These are phyloP conservation scores for Millerago galiae DNA, from an alignment of 805 yeast genomes.

Conservation along the genomic window DNA sequence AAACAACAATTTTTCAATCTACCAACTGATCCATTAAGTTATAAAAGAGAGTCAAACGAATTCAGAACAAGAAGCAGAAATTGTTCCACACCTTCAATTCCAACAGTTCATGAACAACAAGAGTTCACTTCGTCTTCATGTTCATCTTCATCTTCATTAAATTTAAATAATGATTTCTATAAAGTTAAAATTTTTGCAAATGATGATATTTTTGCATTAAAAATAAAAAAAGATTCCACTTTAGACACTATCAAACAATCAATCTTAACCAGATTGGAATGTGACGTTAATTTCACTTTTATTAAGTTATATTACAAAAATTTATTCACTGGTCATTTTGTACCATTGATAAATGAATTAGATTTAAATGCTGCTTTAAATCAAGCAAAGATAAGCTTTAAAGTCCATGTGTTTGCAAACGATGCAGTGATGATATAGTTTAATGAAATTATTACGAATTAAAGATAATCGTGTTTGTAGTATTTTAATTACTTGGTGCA, in stretches of 20 bases:
- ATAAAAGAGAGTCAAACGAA: not conserved
- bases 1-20: not conserved
- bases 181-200: conserved; percentile 20
- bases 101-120: not conserved
- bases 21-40: conserved; percentile 3
- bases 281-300: conserved; percentile 7
- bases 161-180: conserved; percentile 1
- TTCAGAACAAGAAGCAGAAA: conserved; percentile 5
- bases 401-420: conserved; percentile 8
- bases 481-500: conserved; percentile 9
- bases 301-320: conserved; percentile 18
- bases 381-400: conserved; percentile 11
- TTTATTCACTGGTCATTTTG: conserved; percentile 10
- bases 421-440: conserved; percentile 1
- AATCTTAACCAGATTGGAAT: conserved; percentile 21
- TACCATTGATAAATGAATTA: conserved; percentile 16
- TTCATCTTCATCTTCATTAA: not conserved
- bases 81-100: conserved; percentile 1
- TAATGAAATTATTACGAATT: no score
- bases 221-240: conserved; percentile 4
- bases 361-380: conserved; percentile 15
- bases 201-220: conserved; percentile 24
- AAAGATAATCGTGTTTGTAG: no score
- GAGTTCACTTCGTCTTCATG: no score
- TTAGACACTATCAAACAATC: conserved; percentile 12